Evolutionary conservation across 441 rosid genomes (phyloP).

Genomic region (California macrophylla): DNA sequence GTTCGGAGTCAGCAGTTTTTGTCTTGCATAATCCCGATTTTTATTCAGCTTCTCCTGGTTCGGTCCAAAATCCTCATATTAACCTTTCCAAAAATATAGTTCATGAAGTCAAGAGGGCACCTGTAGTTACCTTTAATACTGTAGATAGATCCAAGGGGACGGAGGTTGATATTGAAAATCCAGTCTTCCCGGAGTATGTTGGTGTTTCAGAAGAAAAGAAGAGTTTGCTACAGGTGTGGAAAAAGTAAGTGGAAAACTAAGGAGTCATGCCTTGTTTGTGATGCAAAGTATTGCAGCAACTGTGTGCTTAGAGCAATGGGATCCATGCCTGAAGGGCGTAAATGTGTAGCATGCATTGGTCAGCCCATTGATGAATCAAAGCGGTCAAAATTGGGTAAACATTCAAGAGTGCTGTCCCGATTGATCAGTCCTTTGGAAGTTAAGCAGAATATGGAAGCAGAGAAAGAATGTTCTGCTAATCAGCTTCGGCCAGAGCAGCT

Average conservation of each 20-base stretch:
- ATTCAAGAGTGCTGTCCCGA: conserved; percentile 64
- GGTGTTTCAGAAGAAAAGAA: conserved; percentile 49
- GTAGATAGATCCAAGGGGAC: conserved; percentile 44
- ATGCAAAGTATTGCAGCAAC: conserved; percentile 80
- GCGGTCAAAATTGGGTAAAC: conserved; percentile 64
- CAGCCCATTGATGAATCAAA: conserved; percentile 79
- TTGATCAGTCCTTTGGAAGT: conserved; percentile 91
- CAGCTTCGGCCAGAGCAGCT: conserved; percentile 94
- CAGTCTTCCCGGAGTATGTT: conserved; percentile 41
- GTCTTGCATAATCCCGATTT: conserved; percentile 78
- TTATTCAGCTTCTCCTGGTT: conserved; percentile 77
- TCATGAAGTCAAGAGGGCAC: conserved; percentile 42
- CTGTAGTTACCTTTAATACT: conserved; percentile 73
- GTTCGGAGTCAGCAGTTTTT: conserved; percentile 90
- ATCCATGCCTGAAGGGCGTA: conserved; percentile 99
- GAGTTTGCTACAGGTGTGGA: conserved; percentile 66
- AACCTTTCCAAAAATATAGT: conserved; percentile 31
- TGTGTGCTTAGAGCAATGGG: conserved; percentile 98
- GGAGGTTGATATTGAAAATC: conserved; percentile 42
- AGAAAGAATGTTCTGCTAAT: conserved; percentile 90
- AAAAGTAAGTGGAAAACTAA: conserved; percentile 89
- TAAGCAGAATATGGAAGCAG: conserved; percentile 95
- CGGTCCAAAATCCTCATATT: conserved; percentile 31
- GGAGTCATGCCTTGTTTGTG: conserved; percentile 91
- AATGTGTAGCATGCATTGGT: conserved; percentile 82